These are phyloP conservation scores for Podospora australis DNA, from an alignment of 495 filamentous ascomycete genomes.

Conservation along the genomic window DNA sequence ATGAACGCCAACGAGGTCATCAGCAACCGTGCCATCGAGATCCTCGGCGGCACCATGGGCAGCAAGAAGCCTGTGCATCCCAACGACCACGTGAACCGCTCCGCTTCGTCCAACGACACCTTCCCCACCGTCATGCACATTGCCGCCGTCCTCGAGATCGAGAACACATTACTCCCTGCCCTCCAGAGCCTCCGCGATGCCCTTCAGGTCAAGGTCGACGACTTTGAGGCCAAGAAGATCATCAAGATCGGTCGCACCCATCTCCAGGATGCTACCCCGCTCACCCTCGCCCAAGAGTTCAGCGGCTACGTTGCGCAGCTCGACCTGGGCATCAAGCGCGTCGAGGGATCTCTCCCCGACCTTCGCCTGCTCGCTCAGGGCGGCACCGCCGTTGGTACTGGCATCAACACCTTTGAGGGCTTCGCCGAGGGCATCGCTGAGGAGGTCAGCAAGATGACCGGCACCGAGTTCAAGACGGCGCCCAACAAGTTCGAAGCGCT, in stretches of 20 bases:
- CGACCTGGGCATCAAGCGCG: slow-evolving; percentile 80
- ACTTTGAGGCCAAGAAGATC: slow-evolving; percentile 72
- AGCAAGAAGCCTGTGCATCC: slow-evolving; percentile 97
- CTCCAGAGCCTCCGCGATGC: slow-evolving; percentile 74
- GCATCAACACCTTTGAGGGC: slow-evolving; percentile 93
- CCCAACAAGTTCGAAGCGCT: slow-evolving; percentile 99
- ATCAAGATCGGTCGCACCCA: slow-evolving; percentile 99
- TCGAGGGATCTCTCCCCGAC: slow-evolving; percentile 75
- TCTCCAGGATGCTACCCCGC: slow-evolving; percentile 92
- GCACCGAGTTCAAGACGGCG: slow-evolving; percentile 87
- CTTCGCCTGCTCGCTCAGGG: slow-evolving; percentile 87
- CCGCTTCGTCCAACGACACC: slow-evolving; percentile 96
- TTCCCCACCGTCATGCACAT: slow-evolving; percentile 99
- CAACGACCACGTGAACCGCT: slow-evolving; percentile 99
- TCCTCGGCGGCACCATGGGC: slow-evolving; percentile 88
- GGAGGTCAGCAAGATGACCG: slow-evolving; percentile 87
- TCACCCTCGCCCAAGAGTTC: slow-evolving; percentile 97
- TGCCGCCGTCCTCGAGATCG: slow-evolving; percentile 88
- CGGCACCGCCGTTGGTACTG: slow-evolving; percentile 94
- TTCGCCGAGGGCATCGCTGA: slow-evolving; percentile 88
- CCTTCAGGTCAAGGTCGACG: slow-evolving; percentile 81
- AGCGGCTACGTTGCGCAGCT: slow-evolving; percentile 95
- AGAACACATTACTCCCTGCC: slow-evolving; percentile 75
- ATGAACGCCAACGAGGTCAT: slow-evolving; percentile 99
- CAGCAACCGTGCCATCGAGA: slow-evolving; percentile 98